Evolutionary conservation across 257 asterid species (phyloP), one percentile per base, ranked within the genome.

Genomic region (Fraxinus anomala): DNA sequence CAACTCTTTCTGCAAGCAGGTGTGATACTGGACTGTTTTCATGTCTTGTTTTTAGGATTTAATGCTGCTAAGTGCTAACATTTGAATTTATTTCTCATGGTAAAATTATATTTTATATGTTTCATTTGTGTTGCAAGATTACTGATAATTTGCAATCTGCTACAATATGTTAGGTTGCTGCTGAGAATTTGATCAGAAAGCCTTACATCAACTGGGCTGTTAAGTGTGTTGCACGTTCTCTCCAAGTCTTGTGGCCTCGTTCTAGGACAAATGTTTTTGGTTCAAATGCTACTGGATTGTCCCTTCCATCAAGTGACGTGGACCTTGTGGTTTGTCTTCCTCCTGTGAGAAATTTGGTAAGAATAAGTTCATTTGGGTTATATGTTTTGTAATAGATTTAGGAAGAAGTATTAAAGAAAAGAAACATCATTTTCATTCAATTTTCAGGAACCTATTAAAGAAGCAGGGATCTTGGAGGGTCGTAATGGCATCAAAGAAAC

Each of bases 401-500:
- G 33, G 34, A 72, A 67, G 5, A 51, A 66, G 28, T 72, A 37
- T 16, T 28, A 24, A 68, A 36, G 68, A 70, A 82, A 54, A 34
- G 70, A 54, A 21, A 76, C 34, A 9, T 39, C 13, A 42, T 42
- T 34, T 75, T 33, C 73, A 23, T 69, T 78, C 75, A 70, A 61
- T 72, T 42, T 84, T 49, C 87, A 96, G 99, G 98, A 96, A 86
- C 99, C 99, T 75, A 96, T 96, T 73, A 96, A 96, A 85, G 99
- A 96, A 88, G 99, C 99, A 82, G 99, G 99, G 74, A 96, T 96
- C 84, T 84, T 96, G 86, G 99, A 96, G 89, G 99, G 99, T 24
- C 96, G 99, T 21, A 96, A 96, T 84, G 99, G 99, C 81, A 96
- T 96, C 80, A 96, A 93, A 85, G 99, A 96, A 88, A 96, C 99